phyloP scores from a whole-genome alignment of 306 rosid genomes.

The Macrotyloma uniflorum region DNA sequence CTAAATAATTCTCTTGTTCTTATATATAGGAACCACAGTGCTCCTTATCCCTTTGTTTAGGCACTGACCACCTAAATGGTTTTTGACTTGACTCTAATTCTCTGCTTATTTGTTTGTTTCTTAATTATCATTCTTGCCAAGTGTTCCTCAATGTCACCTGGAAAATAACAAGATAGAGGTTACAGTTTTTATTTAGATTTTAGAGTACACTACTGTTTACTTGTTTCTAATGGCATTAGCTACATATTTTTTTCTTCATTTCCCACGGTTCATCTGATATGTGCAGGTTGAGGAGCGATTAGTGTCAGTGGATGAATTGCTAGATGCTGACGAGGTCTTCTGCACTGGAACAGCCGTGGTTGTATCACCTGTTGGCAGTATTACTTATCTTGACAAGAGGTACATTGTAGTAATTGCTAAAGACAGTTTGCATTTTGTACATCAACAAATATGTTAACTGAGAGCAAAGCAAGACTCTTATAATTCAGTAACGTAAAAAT shows the following conservation, averaged over 20 bases:
- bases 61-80: neutral
- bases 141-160: neutral
- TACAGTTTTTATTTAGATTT: slow-evolving; percentile 1
- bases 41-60: neutral
- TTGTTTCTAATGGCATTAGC: slow-evolving; percentile 18
- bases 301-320: slow-evolving; percentile 86
- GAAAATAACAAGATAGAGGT: neutral
- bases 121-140: neutral
- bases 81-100: neutral
- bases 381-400: slow-evolving; percentile 79
- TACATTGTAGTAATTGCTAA: slow-evolving; percentile 28
- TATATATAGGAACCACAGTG: neutral
- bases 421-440: slow-evolving; percentile 25
- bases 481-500: neutral
- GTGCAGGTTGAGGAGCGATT: slow-evolving; percentile 92
- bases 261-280: slow-evolving; percentile 20
- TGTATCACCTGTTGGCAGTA: slow-evolving; percentile 94
- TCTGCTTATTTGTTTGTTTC: slow-evolving; percentile 7
- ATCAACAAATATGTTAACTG: slow-evolving; percentile 25
- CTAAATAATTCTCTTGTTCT: neutral
- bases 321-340: slow-evolving; percentile 94
- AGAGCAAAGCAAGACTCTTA: neutral
- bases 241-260: slow-evolving; percentile 7
- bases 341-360: slow-evolving; percentile 99
- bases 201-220: neutral